Base-by-base conservation (phyloP, 2,329 filamentous ascomycete genomes). In the Beauveria caledonica region DNA sequence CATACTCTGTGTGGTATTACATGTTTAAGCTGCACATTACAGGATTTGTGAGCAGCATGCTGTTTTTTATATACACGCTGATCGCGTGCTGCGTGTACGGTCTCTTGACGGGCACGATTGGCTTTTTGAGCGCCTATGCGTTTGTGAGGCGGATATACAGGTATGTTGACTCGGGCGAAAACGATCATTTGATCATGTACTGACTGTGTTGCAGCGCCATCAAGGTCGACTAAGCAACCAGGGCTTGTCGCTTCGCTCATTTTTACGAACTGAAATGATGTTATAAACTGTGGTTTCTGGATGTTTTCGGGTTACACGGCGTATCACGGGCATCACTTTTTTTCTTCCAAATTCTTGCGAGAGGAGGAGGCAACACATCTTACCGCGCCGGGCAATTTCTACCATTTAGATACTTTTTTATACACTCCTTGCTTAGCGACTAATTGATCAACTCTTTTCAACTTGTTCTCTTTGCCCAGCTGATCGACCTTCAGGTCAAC, bases 1-100 rank as follows among this genome's bases (percentile, higher is more conserved):
- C 84, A 42, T 95, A 94, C 76, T 90, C 88, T 71, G 77, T 87
- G 54, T 96, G 89, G 86, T 95, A 93, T 76, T 95, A 90, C 74
- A 81, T 86, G 66, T 85, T 85, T 65, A 90, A 89, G 72, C 79
- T 96, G 60, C 88, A 92, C 72, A 90, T 96, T 64, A 83, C 85
- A 6, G 91, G 91, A 5, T 88, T 93, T 65, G 83, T 92, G 49
- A 91, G 88, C 68, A 85, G 86, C 52, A 72, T 95, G 70, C 79
- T 96, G 39, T 96, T 95, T 76, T 95, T 96, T 73, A 85, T 83
- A 66, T 95, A 96, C 72, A 91, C 87, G 71, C 86, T 89, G 69
- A 82, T 95, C 67, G 90, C 89, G 1, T 95, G 90, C 72, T 81
- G 84, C 49, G 86, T 94, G 3, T 96, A 94, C 70, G 90, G 88